Evolutionary conservation across 2,329 filamentous ascomycete genomes (phyloP), one percentile per base, ranked within the genome.

Genomic region (Aspergillus vadensis): DNA sequence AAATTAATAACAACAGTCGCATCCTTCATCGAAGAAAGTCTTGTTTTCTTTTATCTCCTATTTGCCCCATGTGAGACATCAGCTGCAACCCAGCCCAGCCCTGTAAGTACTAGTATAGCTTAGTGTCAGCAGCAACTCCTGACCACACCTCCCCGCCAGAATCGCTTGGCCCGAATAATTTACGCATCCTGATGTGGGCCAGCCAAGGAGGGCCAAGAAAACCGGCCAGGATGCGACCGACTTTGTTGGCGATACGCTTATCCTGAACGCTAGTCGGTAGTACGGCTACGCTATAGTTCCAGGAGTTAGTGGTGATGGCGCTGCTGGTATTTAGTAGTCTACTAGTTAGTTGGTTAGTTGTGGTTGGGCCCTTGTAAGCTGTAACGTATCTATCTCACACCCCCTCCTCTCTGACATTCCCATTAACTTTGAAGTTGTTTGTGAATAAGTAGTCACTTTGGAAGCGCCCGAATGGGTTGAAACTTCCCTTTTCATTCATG

Each of bases 231-330:
- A 67, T 69, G 62, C 60, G 62, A 67, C 55, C 58, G 66, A 65
- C 65, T 69, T 69, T 70, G 65, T 69, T 72, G 69, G 71, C 71
- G 72, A 73, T 73, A 71, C 70, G 71, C 70, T 72, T 72, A 65
- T 68, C 66, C 65, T 67, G 61, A 62, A 60, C 48, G 39, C 55
- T 54, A 57, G 58, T 54, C 44, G 47, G 50, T 60, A 60, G 62
- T 63, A 59, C 56, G 59, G 48, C 43, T 38, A 53, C 49, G 49
- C 60, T 58, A 62, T 60, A 65, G 54, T 27, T 47, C 53, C n/a
- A 44, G 41, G 19, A 44, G 41, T 44, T 44, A 36, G 32, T 36
- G 32, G 32, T 36, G 32, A 36, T 36, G 32, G 32, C 32, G 32
- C 32, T 5, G 32, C 10, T 36, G 32, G 32, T 36, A 36, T 12